Evolutionary conservation across 345 rosid genomes (phyloP).

Genomic region (Populus nigra): DNA sequence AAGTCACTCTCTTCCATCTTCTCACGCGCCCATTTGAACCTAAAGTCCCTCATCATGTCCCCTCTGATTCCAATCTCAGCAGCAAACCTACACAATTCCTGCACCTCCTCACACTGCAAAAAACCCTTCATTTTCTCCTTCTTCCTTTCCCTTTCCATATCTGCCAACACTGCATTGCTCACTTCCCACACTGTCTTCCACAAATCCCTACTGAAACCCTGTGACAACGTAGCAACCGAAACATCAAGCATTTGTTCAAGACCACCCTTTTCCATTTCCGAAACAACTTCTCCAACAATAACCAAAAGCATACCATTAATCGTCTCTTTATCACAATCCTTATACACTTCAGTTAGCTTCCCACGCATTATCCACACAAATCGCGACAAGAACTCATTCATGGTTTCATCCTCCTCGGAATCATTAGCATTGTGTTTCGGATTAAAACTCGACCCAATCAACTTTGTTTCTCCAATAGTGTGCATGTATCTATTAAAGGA

Average conservation of each 20-base stretch:
- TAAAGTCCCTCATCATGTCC: constrained; percentile 79
- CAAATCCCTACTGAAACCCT: constrained; percentile 66
- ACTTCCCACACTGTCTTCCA: constrained; percentile 86
- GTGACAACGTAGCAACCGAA: constrained; percentile 23
- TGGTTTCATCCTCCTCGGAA: constrained; percentile 45
- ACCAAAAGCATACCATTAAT: constrained; percentile 72
- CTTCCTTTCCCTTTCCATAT: constrained; percentile 76
- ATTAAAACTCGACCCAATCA: neutral
- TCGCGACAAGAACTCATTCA: constrained; percentile 76
- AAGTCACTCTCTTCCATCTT: constrained; percentile 85
- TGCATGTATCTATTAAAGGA: constrained; percentile 11
- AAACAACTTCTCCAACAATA: constrained; percentile 65
- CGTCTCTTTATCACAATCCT: constrained; percentile 55
- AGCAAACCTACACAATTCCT: constrained; percentile 85
- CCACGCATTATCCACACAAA: constrained; percentile 80
- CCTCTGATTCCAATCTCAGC: constrained; percentile 88
- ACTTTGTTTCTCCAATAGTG: neutral
- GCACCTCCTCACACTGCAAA: constrained; percentile 66
- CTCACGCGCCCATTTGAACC: constrained; percentile 86
- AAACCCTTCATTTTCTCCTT: constrained; percentile 81
- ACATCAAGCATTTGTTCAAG: constrained; percentile 37
- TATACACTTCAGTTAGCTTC: constrained; percentile 58
- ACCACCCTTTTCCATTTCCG: constrained; percentile 66
- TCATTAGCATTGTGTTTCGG: constrained; percentile 27
- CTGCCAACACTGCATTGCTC: constrained; percentile 69